phyloP scores from a whole-genome alignment of 805 yeast species.

The Candida namnaoensis region DNA sequence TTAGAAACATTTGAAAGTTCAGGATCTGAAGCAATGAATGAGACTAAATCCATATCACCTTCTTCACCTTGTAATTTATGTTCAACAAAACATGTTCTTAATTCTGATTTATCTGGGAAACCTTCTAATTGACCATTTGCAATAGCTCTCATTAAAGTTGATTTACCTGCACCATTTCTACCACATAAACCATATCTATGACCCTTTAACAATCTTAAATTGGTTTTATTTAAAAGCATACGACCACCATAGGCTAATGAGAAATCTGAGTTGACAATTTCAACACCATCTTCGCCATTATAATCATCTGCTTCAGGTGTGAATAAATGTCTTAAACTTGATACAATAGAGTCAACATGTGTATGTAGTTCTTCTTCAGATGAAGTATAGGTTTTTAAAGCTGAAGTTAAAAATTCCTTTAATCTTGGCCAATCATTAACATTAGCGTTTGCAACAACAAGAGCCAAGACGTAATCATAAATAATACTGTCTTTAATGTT shows the following conservation, averaged over 20 bases:
- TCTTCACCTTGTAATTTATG: constrained; percentile 94
- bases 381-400: constrained; percentile 26
- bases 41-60: constrained; percentile 80
- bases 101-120: constrained; percentile 81
- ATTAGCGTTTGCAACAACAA: constrained; percentile 55
- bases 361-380: constrained; percentile 26
- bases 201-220: constrained; percentile 79
- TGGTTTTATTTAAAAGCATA: constrained; percentile 92
- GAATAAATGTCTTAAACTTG: constrained; percentile 43
- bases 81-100: constrained; percentile 94
- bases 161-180: constrained; percentile 98
- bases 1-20: constrained; percentile 57
- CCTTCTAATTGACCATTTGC: constrained; percentile 97
- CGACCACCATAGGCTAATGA: constrained; percentile 96
- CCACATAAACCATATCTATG: constrained; percentile 98
- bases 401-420: constrained; percentile 40
- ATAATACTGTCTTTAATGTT: constrained; percentile 28
- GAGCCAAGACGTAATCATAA: constrained; percentile 39
- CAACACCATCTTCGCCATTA: constrained; percentile 73
- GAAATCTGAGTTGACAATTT: constrained; percentile 88
- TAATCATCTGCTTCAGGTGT: constrained; percentile 45
- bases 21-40: constrained; percentile 84
- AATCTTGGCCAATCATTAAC: constrained; percentile 67
- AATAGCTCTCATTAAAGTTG: constrained; percentile 94
- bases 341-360: constrained; percentile 35